phyloP scores from a whole-genome alignment of 441 rosid genomes.

The Brassica hybrid region DNA sequence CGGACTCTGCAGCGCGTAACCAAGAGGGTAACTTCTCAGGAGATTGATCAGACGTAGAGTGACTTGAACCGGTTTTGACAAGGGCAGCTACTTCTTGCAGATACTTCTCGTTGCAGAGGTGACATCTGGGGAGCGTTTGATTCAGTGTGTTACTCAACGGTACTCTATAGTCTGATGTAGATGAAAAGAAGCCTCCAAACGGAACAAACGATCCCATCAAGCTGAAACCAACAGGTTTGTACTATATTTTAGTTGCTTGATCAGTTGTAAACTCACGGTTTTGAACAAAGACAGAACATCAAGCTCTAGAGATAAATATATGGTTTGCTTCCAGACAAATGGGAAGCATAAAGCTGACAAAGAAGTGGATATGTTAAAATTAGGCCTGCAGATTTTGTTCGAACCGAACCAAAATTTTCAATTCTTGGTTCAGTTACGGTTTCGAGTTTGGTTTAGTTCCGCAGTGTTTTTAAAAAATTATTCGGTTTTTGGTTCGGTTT shows the following conservation, averaged over 20 bases:
- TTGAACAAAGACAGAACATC: constrained; percentile 14
- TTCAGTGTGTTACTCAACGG: constrained; percentile 37
- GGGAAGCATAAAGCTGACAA: not conserved
- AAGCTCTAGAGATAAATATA: not conserved
- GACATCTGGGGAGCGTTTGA: constrained; percentile 47
- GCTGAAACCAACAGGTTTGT: constrained; percentile 48
- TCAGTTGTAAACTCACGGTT: not conserved
- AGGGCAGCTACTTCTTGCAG: constrained; percentile 58
- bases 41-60: constrained; percentile 56
- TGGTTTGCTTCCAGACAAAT: not conserved
- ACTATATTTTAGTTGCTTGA: not conserved
- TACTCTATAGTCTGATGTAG: too few species aligned
- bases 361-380: not conserved
- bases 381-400: too few species aligned
- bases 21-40: constrained; percentile 57
- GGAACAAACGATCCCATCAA: constrained; percentile 86
- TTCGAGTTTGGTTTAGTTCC: too few species aligned
- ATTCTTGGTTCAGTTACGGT: too few species aligned
- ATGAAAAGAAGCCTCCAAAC: too few species aligned
- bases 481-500: too few species aligned
- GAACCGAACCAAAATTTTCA: too few species aligned
- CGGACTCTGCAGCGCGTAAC: constrained; percentile 56
- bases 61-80: constrained; percentile 46
- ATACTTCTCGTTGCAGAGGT: constrained; percentile 57
- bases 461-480: too few species aligned